Percentiles rank a stretch among this genome's conserved stretches.
These are phyloP conservation scores for Daldinia childiae DNA, from an alignment of 495 filamentous ascomycete species.

Conservation along the genomic window DNA sequence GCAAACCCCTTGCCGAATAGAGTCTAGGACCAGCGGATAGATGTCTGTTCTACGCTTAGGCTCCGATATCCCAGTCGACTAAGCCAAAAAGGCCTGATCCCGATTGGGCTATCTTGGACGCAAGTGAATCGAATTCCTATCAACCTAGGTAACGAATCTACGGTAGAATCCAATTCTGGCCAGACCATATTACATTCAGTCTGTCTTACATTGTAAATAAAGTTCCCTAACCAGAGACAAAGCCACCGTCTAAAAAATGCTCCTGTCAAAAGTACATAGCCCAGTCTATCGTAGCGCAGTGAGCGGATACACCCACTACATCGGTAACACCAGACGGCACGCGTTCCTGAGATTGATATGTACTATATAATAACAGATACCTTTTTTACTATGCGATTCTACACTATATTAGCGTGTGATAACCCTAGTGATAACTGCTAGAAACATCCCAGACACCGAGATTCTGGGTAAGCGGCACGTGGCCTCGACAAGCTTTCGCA, in stretches of 20 bases:
- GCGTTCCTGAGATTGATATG: neutral
- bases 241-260: neutral
- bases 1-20: slow-evolving; percentile 7
- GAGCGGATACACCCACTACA: slow-evolving; percentile 9
- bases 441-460: neutral
- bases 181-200: slow-evolving; percentile 13
- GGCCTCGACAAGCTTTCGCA: slow-evolving; percentile 1
- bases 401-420: neutral
- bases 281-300: neutral
- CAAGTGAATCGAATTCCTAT: slow-evolving; percentile 11
- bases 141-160: neutral
- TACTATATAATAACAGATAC: neutral
- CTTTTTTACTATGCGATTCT: neutral
- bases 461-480: slow-evolving; percentile 15
- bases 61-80: slow-evolving; percentile 29
- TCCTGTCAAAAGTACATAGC: slow-evolving; percentile 3
- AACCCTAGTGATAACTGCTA: too few relatives aligned
- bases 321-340: slow-evolving; percentile 13
- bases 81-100: slow-evolving; percentile 24
- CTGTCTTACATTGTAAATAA: neutral
- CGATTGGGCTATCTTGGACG: slow-evolving; percentile 21
- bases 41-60: slow-evolving; percentile 27
- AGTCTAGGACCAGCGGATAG: slow-evolving; percentile 22
- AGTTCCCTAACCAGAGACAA: neutral
- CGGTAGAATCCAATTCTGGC: slow-evolving; percentile 7